phyloP scores from a whole-genome alignment of 2,329 filamentous ascomycete species.

The Chaetothyriales sp. region DNA sequence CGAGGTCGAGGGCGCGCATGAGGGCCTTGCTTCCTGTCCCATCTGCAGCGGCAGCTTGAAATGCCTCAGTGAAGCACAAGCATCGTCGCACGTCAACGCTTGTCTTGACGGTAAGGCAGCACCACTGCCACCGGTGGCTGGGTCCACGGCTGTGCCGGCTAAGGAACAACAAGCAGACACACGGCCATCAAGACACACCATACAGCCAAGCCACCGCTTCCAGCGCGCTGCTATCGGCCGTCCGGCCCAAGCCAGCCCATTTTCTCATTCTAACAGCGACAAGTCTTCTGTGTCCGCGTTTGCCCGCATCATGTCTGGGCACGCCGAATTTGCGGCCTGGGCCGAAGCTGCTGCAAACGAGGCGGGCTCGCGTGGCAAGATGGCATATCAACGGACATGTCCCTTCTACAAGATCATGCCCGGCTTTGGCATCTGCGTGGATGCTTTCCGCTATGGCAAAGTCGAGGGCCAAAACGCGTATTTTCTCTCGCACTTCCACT shows the following conservation, averaged over 20 bases:
- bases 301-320: slow-evolving; percentile 79
- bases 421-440: slow-evolving; percentile 81
- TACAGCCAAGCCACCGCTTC: slow-evolving; percentile 35
- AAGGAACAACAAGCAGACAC: slow-evolving; percentile 14
- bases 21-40: slow-evolving; percentile 46
- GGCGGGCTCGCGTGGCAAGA: slow-evolving; percentile 63
- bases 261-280: slow-evolving; percentile 38
- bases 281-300: slow-evolving; percentile 56
- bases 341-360: slow-evolving; percentile 70
- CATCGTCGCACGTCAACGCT: slow-evolving; percentile 75
- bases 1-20: slow-evolving; percentile 7
- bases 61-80: slow-evolving; percentile 46
- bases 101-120: slow-evolving; percentile 75
- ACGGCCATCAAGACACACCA: slow-evolving; percentile 7
- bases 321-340: slow-evolving; percentile 86
- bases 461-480: slow-evolving; percentile 88
- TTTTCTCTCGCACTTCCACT: slow-evolving; percentile 95
- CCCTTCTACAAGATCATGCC: slow-evolving; percentile 98
- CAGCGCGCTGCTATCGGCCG: slow-evolving; percentile 56
- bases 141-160: slow-evolving; percentile 7
- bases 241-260: slow-evolving; percentile 70
- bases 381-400: slow-evolving; percentile 77
- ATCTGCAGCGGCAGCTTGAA: slow-evolving; percentile 57
- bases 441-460: slow-evolving; percentile 84
- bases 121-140: slow-evolving; percentile 33